Conservation (phyloP, 768 basidiomycete species). For the Lactifluus echinatus region DNA sequence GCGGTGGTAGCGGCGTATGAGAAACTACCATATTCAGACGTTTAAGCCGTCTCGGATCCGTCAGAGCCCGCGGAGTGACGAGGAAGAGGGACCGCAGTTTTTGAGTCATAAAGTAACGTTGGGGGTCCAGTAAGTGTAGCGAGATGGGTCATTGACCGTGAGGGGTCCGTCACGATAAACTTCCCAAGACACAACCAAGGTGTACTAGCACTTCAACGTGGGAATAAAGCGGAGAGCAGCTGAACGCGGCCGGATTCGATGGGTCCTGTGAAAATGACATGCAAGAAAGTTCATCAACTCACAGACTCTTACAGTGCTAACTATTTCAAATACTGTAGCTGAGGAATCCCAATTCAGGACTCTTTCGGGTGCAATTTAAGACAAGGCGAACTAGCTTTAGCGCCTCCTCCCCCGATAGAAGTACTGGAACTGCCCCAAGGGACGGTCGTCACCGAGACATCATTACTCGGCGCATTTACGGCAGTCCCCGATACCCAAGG, state of each 20-base stretch:
- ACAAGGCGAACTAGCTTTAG: not conserved
- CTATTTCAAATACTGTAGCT: slow-evolving; percentile 11
- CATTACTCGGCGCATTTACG: not conserved
- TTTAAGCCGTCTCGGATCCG: not conserved
- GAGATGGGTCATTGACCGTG: no score
- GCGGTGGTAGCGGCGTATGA: slow-evolving; percentile 10
- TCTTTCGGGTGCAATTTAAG: not conserved
- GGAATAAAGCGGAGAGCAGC: not conserved
- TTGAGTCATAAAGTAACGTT: no score
- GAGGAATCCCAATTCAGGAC: not conserved
- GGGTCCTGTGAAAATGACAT: not conserved
- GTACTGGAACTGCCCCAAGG: slow-evolving; percentile 11
- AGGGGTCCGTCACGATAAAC: no score
- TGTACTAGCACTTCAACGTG: not conserved
- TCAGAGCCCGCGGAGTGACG: no score
- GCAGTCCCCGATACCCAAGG: slow-evolving; percentile 19
- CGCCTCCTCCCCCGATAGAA: slow-evolving; percentile 2
- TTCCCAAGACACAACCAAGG: no score
- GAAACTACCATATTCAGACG: slow-evolving; percentile 5
- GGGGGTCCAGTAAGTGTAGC: no score
- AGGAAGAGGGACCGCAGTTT: no score
- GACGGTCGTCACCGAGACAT: not conserved
- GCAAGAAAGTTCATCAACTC: slow-evolving; percentile 7
- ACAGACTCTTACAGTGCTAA: not conserved
- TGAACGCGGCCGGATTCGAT: not conserved